Percentiles rank a stretch among this genome's conserved stretches.
Conservation (phyloP, 768 basidiomycete genomes). For the Boletellus emodensis region DNA sequence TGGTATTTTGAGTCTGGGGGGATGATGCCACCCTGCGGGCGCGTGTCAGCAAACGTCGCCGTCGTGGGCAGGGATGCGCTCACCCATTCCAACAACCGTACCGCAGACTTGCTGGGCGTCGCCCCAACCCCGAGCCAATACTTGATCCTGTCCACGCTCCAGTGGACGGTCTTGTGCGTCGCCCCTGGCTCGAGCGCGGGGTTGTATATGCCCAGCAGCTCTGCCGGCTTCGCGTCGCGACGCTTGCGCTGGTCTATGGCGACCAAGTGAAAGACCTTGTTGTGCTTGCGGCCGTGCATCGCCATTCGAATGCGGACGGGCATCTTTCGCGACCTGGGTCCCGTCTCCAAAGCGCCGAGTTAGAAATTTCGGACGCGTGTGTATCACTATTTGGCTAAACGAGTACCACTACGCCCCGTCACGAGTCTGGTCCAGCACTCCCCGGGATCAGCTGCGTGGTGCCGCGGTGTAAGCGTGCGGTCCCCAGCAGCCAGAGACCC, state of each 20-base stretch:
- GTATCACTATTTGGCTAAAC: slow-evolving; percentile 24
- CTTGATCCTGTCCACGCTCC: slow-evolving; percentile 87
- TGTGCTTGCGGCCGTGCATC: slow-evolving; percentile 72
- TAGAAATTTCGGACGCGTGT: slow-evolving; percentile 2
- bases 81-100: slow-evolving; percentile 76
- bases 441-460: slow-evolving; percentile 58
- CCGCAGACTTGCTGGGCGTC: slow-evolving; percentile 71
- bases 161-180: slow-evolving; percentile 71
- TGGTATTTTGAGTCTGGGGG: slow-evolving; percentile 55
- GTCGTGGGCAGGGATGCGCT: neutral
- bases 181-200: slow-evolving; percentile 53
- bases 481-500: slow-evolving; percentile 23
- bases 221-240: slow-evolving; percentile 83
- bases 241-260: slow-evolving; percentile 68
- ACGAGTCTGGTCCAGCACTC: slow-evolving; percentile 59
- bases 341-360: no score
- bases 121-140: slow-evolving; percentile 91
- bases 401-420: neutral
- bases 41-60: slow-evolving; percentile 2
- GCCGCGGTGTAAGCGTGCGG: slow-evolving; percentile 1
- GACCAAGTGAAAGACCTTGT: slow-evolving; percentile 79
- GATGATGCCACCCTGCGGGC: slow-evolving; percentile 56
- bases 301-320: slow-evolving; percentile 82
- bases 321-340: slow-evolving; percentile 46
- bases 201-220: slow-evolving; percentile 81